phyloP scores from a whole-genome alignment of 768 basidiomycete species.

The Boletellus emodensis region DNA sequence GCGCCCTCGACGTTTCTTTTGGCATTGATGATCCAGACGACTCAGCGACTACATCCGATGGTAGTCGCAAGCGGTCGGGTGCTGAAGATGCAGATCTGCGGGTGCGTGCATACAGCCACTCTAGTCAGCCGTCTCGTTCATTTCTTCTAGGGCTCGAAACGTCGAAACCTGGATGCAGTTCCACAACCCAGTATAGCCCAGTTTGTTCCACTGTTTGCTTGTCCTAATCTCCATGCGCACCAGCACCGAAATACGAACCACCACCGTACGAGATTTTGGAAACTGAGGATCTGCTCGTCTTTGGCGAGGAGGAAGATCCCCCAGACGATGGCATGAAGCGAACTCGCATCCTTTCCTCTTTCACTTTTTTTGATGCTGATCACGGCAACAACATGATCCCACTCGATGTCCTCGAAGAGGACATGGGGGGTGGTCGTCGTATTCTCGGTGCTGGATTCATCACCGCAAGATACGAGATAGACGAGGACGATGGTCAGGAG shows the following conservation, averaged over 20 bases:
- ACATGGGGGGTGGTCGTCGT: conserved; percentile 35
- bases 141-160: conserved; percentile 20
- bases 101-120: conserved; percentile 9
- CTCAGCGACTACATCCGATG: conserved; percentile 24
- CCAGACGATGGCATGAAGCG: conserved; percentile 44
- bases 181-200: conserved; percentile 13
- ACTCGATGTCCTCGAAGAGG: conserved; percentile 45
- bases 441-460: conserved; percentile 59
- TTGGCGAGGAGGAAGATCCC: conserved; percentile 41
- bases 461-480: conserved; percentile 41
- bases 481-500: conserved; percentile 63
- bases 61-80: conserved; percentile 22
- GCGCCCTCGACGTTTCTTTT: conserved; percentile 55
- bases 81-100: conserved; percentile 6
- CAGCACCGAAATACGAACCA: conserved; percentile 40
- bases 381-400: conserved; percentile 45
- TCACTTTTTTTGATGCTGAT: conserved; percentile 56
- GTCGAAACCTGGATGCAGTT: conserved; percentile 24
- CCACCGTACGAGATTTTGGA: conserved; percentile 35
- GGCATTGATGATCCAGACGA: conserved; percentile 36
- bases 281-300: conserved; percentile 31
- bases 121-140: not conserved
- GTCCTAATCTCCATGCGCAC: not conserved
- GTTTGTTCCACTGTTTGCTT: not conserved
- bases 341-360: conserved; percentile 53